phyloP scores from a whole-genome alignment of 2,329 filamentous ascomycete species.

The Amauroascus verrucosus region DNA sequence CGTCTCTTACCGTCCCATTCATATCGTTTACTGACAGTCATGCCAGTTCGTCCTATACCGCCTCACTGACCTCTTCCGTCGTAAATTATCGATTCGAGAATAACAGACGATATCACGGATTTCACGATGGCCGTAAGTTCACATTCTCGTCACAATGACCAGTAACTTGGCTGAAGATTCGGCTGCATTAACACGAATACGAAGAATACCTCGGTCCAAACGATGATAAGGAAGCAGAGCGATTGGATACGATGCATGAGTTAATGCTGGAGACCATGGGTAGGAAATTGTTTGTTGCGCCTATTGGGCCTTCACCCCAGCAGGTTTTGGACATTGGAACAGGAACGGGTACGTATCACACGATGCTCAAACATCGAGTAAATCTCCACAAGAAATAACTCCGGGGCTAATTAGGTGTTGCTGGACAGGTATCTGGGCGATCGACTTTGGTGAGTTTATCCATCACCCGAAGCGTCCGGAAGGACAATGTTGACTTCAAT shows the following conservation, averaged over 20 bases:
- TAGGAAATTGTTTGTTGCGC: constrained; percentile 29
- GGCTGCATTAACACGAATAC: background rate
- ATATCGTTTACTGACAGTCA: background rate
- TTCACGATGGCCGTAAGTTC: background rate
- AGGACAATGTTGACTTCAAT: background rate
- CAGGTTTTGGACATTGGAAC: constrained; percentile 44
- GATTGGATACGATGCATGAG: constrained; percentile 29
- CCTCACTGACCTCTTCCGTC: constrained; percentile 10
- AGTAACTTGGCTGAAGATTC: background rate
- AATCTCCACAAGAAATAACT: background rate
- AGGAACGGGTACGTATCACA: constrained; percentile 27
- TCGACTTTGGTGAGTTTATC: constrained; percentile 23
- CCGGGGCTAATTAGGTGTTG: background rate
- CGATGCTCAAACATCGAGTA: background rate
- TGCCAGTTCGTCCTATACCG: background rate
- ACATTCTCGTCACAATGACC: background rate
- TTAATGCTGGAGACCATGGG: constrained; percentile 26
- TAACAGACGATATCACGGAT: constrained; percentile 3
- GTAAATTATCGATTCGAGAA: constrained; percentile 21
- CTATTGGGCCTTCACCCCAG: constrained; percentile 26
- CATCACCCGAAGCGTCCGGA: background rate
- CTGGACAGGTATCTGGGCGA: constrained; percentile 22
- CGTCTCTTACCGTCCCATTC: background rate
- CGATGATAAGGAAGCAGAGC: constrained; percentile 29
- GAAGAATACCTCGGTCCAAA: constrained; percentile 27